Evolutionary conservation across 495 filamentous ascomycete genomes (phyloP).

Genomic region (Cryomyces minteri): DNA sequence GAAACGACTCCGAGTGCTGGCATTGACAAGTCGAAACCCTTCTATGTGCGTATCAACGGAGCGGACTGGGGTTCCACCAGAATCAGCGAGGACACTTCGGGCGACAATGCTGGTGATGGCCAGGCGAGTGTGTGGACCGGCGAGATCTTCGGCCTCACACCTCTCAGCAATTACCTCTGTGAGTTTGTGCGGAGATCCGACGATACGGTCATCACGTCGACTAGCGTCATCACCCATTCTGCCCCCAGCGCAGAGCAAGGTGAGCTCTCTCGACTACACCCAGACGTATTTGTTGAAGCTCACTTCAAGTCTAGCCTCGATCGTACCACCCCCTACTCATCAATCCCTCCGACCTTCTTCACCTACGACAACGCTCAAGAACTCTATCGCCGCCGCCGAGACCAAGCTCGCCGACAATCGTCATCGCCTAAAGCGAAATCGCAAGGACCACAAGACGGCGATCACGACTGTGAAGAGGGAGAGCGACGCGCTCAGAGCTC

Average conservation of each 20-base stretch:
- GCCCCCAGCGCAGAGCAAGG: constrained; percentile 49
- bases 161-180: constrained; percentile 67
- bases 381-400: constrained; percentile 68
- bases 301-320: constrained; percentile 19
- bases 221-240: constrained; percentile 61
- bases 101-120: constrained; percentile 30
- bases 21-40: constrained; percentile 50
- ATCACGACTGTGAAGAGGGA: constrained; percentile 58
- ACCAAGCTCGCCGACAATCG: constrained; percentile 60
- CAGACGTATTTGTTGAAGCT: constrained; percentile 8
- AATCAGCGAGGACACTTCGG: constrained; percentile 30
- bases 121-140: constrained; percentile 48
- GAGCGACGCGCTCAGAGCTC: constrained; percentile 50
- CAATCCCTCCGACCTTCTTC: constrained; percentile 49
- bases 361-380: constrained; percentile 75
- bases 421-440: constrained; percentile 50
- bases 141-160: constrained; percentile 76
- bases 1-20: constrained; percentile 5
- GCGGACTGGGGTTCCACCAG: constrained; percentile 73
- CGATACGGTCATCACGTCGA: constrained; percentile 53
- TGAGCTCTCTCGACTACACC: constrained; percentile 13
- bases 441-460: constrained; percentile 62
- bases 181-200: constrained; percentile 66
- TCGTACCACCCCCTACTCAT: constrained; percentile 38
- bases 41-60: constrained; percentile 77